These are phyloP conservation scores for Phytophthora constricta DNA, from an alignment of 352 stramenopile species.

Conservation along the genomic window DNA sequence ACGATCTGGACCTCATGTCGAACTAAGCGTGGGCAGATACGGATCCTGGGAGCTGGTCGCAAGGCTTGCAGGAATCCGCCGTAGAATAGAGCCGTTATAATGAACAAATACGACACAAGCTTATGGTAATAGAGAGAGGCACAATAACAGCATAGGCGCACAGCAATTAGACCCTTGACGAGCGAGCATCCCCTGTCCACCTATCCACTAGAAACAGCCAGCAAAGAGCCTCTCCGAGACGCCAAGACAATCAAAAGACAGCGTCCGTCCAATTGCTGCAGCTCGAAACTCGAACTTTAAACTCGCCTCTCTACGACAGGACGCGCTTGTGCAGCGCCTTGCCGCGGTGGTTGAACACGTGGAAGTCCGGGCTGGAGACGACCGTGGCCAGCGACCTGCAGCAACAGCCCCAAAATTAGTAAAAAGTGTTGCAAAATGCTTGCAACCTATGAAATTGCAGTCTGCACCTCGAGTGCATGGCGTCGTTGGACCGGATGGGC, in stretches of 20 bases:
- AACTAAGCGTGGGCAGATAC: slow-evolving; percentile 36
- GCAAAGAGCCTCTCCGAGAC: too few relatives aligned
- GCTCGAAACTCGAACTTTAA: too few relatives aligned
- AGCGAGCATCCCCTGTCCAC: neutral
- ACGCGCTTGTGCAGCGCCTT: slow-evolving; percentile 79
- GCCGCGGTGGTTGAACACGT: slow-evolving; percentile 85
- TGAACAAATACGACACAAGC: slow-evolving; percentile 24
- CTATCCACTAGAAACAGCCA: too few relatives aligned
- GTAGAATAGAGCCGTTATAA: slow-evolving; percentile 32
- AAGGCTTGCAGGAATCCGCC: slow-evolving; percentile 20
- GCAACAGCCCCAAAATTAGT: neutral
- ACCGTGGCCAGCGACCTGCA: slow-evolving; percentile 69
- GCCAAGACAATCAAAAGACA: too few relatives aligned
- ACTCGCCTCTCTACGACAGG: slow-evolving; percentile 43
- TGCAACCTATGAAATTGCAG: slow-evolving; percentile 1
- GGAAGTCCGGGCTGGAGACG: slow-evolving; percentile 76
- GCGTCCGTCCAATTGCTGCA: neutral
- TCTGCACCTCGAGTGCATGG: slow-evolving; percentile 66
- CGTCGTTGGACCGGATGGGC: slow-evolving; percentile 74
- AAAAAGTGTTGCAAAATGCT: slow-evolving; percentile 10
- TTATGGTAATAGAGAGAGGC: slow-evolving; percentile 31
- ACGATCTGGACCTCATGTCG: slow-evolving; percentile 67
- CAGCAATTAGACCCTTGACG: slow-evolving; percentile 13
- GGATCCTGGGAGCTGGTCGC: too few relatives aligned
- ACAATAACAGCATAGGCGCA: slow-evolving; percentile 10